Evolutionary conservation across 441 rosid genomes (phyloP), one percentile per base, ranked within the genome.

Genomic region (Syzygium malaccense): DNA sequence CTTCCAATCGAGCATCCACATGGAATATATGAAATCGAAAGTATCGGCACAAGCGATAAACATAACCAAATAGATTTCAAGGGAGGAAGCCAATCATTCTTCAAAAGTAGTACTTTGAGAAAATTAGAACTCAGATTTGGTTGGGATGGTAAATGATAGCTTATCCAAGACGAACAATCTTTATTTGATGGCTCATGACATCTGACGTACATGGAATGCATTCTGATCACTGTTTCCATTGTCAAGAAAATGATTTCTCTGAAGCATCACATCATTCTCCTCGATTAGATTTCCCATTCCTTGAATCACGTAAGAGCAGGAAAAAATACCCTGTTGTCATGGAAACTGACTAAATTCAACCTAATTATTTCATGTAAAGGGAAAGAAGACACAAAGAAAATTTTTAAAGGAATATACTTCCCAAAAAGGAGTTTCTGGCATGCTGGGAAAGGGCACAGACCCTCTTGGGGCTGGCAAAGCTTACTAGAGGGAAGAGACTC

Each of bases 201-300:
- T 57, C 25, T 57, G 62, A 57, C 26, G 7, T 57, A 11, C 6
- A 25, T 10, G 26, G 14, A 25, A 57, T 5, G 62, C 62, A 57
- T 57, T 57, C 62, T 57, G 2, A 57, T 57, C 14, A 57, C 14
- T 57, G 6, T 57, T 57, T 28, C 7, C 28, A 12, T 57, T 57
- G 11, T 25, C n/a, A 57, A 25, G 12, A 57, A 5, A 57, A 26
- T 57, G 14, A 57, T 57, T 25, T 57, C 62, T 57, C 1, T 11
- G 3, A 25, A 26, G n/a, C n/a, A 10, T 57, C n/a, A 26, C 0
- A 6, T 57, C n/a, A 25, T 2, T 11, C 28, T 57, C 62, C 14
- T 25, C 1, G 1, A 57, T 60, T n/a, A 28, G 19, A 17, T 60
- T 28, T 32, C 4, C 2, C 3, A 0, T 28, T 60, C 18, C 33